phyloP scores from a whole-genome alignment of 345 rosid genomes.

The Hibiscus syriacus region DNA sequence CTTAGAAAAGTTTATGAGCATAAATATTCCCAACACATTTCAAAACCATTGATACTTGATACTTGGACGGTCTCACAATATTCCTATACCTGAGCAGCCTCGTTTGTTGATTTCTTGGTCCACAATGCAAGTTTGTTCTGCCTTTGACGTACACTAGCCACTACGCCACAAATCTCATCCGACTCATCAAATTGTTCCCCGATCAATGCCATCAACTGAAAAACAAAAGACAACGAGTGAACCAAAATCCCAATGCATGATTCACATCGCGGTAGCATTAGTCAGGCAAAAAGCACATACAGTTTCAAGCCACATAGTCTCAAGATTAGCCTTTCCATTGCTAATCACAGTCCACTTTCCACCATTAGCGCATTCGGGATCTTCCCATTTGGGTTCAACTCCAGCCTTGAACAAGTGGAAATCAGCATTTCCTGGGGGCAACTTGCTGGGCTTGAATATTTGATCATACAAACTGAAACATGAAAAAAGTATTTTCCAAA shows the following conservation, averaged over 20 bases:
- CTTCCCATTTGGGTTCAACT: slow-evolving; percentile 96
- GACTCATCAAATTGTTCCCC: slow-evolving; percentile 94
- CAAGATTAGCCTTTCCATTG: slow-evolving; percentile 45
- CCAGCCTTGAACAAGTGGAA: slow-evolving; percentile 89
- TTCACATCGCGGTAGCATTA: background rate
- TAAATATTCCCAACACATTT: background rate
- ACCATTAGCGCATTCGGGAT: slow-evolving; percentile 85
- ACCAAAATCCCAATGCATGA: background rate
- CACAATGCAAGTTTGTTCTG: slow-evolving; percentile 83
- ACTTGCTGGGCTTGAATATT: slow-evolving; percentile 71
- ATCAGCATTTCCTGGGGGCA: slow-evolving; percentile 51
- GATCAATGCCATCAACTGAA: slow-evolving; percentile 81
- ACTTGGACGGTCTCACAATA: background rate
- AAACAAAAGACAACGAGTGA: slow-evolving; percentile 1
- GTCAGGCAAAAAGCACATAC: slow-evolving; percentile 25
- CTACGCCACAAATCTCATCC: slow-evolving; percentile 92
- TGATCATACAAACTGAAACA: slow-evolving; percentile 66
- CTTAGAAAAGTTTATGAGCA: background rate
- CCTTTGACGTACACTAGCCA: slow-evolving; percentile 79
- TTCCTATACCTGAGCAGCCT: slow-evolving; percentile 70
- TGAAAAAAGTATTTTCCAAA: slow-evolving; percentile 1
- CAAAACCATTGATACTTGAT: background rate
- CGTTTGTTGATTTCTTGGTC: slow-evolving; percentile 85
- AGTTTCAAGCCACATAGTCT: slow-evolving; percentile 83
- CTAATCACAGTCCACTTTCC: slow-evolving; percentile 78